Conservation (phyloP, 2,329 filamentous ascomycete genomes). For the Shiraia bambusicola region DNA sequence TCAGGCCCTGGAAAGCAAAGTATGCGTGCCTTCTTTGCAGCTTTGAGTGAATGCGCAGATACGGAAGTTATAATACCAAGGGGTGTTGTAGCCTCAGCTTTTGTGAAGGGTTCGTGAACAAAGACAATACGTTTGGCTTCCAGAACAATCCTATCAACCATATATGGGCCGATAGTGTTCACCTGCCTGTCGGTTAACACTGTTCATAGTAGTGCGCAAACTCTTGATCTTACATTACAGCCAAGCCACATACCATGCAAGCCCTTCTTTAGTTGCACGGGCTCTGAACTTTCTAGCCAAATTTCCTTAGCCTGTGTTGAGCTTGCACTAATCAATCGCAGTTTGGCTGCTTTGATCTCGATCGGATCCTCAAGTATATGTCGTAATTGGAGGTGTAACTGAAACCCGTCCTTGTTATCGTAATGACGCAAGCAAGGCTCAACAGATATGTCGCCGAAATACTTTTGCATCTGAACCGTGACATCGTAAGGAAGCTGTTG, state of each 20-base stretch:
- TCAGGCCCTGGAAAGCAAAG: slow-evolving; percentile 71
- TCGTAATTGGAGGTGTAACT: slow-evolving; percentile 65
- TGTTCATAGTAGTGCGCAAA: background rate
- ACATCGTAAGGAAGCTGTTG: slow-evolving; percentile 60
- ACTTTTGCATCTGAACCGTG: slow-evolving; percentile 67
- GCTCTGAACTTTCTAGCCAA: slow-evolving; percentile 57
- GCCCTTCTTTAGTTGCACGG: slow-evolving; percentile 57
- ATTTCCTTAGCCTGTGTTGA: slow-evolving; percentile 65
- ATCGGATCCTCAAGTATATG: slow-evolving; percentile 74
- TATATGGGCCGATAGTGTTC: slow-evolving; percentile 71
- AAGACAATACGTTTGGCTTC: slow-evolving; percentile 64
- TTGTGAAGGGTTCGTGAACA: slow-evolving; percentile 62
- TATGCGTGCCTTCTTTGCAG: slow-evolving; percentile 57
- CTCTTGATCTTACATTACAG: slow-evolving; percentile 41
- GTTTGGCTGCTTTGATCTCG: slow-evolving; percentile 62
- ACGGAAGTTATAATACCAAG: slow-evolving; percentile 51
- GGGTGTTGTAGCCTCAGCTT: slow-evolving; percentile 50
- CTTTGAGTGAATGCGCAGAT: slow-evolving; percentile 34
- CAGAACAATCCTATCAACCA: slow-evolving; percentile 71
- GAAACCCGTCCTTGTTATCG: slow-evolving; percentile 72
- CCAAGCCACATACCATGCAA: slow-evolving; percentile 55
- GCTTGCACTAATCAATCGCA: slow-evolving; percentile 62
- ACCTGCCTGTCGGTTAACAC: slow-evolving; percentile 50
- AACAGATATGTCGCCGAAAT: slow-evolving; percentile 71
- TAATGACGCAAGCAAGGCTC: slow-evolving; percentile 70